Percentiles rank a stretch among this genome's conserved stretches.
These are phyloP conservation scores for Spergularia marina DNA, from an alignment of 148 eudicot species.

Conservation along the genomic window DNA sequence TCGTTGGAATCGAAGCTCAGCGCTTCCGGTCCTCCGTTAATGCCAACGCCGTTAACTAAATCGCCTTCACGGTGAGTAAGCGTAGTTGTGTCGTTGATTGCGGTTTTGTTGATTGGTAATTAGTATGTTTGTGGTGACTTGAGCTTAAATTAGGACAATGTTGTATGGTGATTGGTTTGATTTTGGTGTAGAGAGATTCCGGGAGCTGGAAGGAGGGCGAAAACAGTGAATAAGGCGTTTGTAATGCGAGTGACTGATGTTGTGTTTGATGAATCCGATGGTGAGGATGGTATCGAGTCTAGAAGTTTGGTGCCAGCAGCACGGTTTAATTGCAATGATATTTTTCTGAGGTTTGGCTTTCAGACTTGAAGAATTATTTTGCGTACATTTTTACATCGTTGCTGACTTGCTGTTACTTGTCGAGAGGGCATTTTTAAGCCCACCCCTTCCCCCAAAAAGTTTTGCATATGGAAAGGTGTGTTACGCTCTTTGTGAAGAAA, in stretches of 20 bases:
- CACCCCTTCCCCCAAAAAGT: too few species aligned
- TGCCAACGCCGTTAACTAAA: conserved; percentile 45
- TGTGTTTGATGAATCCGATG: conserved; percentile 39
- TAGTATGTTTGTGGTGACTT: not conserved
- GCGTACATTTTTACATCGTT: not conserved
- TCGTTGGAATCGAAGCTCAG: conserved; percentile 50
- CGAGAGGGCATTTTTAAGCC: too few species aligned
- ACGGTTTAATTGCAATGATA: conserved; percentile 50
- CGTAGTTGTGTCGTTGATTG: not conserved
- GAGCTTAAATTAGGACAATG: not conserved
- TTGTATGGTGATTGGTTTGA: not conserved
- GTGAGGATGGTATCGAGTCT: conserved; percentile 42
- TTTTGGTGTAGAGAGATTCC: conserved; percentile 31
- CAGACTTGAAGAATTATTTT: not conserved
- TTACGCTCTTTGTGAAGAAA: not conserved
- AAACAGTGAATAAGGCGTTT: conserved; percentile 37
- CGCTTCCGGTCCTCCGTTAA: conserved; percentile 23
- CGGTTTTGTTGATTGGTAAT: not conserved
- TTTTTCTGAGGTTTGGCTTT: conserved; percentile 45
- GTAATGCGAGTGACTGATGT: conserved; percentile 54
- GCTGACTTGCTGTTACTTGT: too few species aligned
- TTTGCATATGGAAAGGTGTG: not conserved
- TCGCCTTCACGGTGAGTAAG: conserved; percentile 33
- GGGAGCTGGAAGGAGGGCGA: conserved; percentile 27
- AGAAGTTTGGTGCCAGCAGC: conserved; percentile 35